Base-by-base conservation (phyloP, 2,329 filamentous ascomycete species). In the Phyllosticta citrichinensis region DNA sequence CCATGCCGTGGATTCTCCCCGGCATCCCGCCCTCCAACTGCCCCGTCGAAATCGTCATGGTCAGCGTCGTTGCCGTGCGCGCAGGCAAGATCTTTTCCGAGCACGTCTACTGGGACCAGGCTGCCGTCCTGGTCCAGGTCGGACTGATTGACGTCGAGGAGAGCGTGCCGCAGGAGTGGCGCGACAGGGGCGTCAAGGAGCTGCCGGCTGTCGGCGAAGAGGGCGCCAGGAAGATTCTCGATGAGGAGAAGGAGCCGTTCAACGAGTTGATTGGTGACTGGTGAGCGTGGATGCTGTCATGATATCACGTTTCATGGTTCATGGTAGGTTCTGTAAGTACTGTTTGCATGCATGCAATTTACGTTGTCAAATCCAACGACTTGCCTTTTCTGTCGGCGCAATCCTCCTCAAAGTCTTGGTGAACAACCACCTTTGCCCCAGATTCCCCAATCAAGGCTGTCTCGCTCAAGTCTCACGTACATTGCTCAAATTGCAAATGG, bases 91-190 rank as follows among this genome's bases (percentile, higher is more conserved):
- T 85, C 12, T 81, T 78, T 69, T 79, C 78, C 19, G 83, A 86
- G 68, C 77, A 83, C 57, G 71, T 84, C 3, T 85, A 85, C 67
- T 86, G 83, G 83, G 83, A 85, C 65, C 83, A 86, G 65, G 83
- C 83, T 10, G 80, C 76, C 55, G 82, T 85, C 8, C 68, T 86
- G 14, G 79, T 84, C 53, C 83, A 85, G 67, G 73, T 83, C 0
- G 83, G 83, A 0, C 66, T 85, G 62, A 62, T 85, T 56, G 81
- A 84, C 70, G 77, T 81, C 2, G 71, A 74, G n/a, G 65, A 77
- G 1, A 40, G 33, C 33, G 75, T 84, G 20, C 80, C 81, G 0
- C 70, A 76, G 50, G 70, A 74, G 10, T 73, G 76, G 47, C 77
- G 73, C 70, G 73, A 74, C 62, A 68, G 69, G 25, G 76, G 78